Evolutionary conservation across 1,284 basidiomycete species (phyloP).

Genomic region (Phylloporus gajari): DNA sequence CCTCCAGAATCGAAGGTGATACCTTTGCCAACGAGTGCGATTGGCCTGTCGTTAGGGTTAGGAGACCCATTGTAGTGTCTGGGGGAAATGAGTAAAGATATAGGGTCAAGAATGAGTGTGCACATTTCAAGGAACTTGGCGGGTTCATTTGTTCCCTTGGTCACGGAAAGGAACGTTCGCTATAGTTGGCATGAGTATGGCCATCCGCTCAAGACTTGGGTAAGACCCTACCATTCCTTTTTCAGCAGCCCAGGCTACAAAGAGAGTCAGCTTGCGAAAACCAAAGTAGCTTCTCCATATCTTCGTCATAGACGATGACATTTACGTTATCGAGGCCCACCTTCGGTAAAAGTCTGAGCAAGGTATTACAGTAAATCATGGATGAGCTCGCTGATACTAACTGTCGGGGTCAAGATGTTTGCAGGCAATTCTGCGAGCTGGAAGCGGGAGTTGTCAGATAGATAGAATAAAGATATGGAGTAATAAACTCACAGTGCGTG

Average conservation of each 20-base stretch:
- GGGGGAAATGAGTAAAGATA: conserved; percentile 6
- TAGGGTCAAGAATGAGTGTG: conserved; percentile 29
- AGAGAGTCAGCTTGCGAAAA: conserved; percentile 7
- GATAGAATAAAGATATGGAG: background rate
- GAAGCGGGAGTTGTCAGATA: conserved; percentile 53
- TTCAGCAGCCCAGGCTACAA: conserved; percentile 77
- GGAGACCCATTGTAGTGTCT: conserved; percentile 85
- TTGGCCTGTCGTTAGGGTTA: conserved; percentile 64
- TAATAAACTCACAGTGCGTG: conserved; percentile 68
- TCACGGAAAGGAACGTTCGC: conserved; percentile 89
- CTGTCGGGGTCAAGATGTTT: conserved; percentile 85
- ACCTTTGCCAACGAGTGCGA: conserved; percentile 89
- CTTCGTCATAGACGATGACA: conserved; percentile 80
- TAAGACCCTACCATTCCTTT: conserved; percentile 76
- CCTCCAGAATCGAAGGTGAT: conserved; percentile 92
- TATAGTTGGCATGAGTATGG: conserved; percentile 38
- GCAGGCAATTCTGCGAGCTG: conserved; percentile 87
- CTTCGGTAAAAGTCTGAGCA: conserved; percentile 73
- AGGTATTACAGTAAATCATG: background rate
- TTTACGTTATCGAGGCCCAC: conserved; percentile 77
- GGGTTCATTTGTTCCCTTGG: conserved; percentile 84
- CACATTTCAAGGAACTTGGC: conserved; percentile 90
- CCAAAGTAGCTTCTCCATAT: conserved; percentile 45
- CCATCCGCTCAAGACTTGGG: background rate
- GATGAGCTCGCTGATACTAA: conserved; percentile 38